These are phyloP conservation scores for Heliamphora pulchella DNA, from an alignment of 179 eudicot genomes.

Conservation along the genomic window DNA sequence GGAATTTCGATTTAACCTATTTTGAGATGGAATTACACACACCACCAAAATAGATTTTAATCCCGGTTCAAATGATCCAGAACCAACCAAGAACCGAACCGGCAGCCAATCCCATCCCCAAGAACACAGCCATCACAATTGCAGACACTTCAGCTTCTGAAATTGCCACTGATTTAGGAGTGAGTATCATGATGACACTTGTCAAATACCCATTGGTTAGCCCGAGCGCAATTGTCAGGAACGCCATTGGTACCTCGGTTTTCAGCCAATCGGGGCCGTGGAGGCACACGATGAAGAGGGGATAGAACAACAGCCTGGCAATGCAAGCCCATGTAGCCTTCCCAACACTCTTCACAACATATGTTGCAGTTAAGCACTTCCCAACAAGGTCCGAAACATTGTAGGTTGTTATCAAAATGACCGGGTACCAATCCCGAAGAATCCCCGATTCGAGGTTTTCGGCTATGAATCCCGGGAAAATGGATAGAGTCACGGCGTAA, in stretches of 20 bases:
- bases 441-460: conserved; percentile 46
- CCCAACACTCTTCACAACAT: conserved; percentile 31
- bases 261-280: conserved; percentile 72
- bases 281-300: conserved; percentile 54
- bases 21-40: no score
- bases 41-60: no score
- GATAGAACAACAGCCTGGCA: conserved; percentile 62
- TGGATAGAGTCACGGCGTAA: conserved; percentile 68
- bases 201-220: conserved; percentile 73
- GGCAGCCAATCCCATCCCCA: conserved; percentile 64
- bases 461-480: conserved; percentile 78
- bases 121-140: conserved; percentile 61
- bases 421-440: conserved; percentile 74
- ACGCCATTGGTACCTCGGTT: conserved; percentile 42
- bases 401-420: conserved; percentile 54
- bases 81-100: conserved; percentile 86
- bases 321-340: conserved; percentile 65
- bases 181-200: conserved; percentile 68
- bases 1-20: no score
- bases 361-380: conserved; percentile 54
- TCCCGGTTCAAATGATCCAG: conserved; percentile 67
- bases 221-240: conserved; percentile 59
- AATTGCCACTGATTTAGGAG: conserved; percentile 62
- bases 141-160: conserved; percentile 74
- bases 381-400: conserved; percentile 64